Conservation (phyloP, 441 rosid species). For the Gossypium laxum region DNA sequence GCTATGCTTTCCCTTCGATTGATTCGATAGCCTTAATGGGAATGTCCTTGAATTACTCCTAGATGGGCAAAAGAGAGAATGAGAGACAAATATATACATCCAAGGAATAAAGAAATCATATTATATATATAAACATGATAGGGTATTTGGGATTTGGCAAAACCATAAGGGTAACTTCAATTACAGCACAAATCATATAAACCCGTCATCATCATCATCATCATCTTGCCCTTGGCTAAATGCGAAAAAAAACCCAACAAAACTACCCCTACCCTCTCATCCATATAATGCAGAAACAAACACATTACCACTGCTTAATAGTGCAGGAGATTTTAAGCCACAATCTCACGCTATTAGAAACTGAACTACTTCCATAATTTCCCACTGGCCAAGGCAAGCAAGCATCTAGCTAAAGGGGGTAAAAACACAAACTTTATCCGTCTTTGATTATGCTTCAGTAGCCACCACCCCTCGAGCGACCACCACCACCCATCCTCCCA, state of each 20-base stretch:
- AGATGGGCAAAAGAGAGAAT: background rate
- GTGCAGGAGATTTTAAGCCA: conserved; percentile 24
- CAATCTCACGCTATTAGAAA: conserved; percentile 28
- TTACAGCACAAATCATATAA: conserved; percentile 28
- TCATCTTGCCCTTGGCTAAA: conserved; percentile 30
- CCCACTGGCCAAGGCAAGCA: conserved; percentile 36
- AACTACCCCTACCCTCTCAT: conserved; percentile 27
- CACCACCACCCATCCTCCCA: conserved; percentile 40
- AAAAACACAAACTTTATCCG: background rate
- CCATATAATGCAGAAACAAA: conserved; percentile 21
- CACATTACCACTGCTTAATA: conserved; percentile 26
- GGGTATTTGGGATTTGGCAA: background rate
- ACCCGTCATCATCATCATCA: conserved; percentile 11
- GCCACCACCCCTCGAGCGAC: conserved; percentile 36
- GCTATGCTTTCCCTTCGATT: background rate
- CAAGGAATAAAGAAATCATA: conserved; percentile 7
- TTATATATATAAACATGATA: conserved; percentile 22
- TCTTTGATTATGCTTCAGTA: conserved; percentile 23
- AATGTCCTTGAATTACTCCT: background rate
- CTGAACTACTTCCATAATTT: conserved; percentile 18
- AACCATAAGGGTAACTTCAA: conserved; percentile 18
- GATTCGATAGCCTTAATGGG: background rate
- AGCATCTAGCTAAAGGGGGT: conserved; percentile 35
- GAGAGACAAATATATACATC: background rate
- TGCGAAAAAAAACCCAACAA: conserved; percentile 22